phyloP scores from a whole-genome alignment of 148 eudicot genomes.

The Polygonum aviculare region DNA sequence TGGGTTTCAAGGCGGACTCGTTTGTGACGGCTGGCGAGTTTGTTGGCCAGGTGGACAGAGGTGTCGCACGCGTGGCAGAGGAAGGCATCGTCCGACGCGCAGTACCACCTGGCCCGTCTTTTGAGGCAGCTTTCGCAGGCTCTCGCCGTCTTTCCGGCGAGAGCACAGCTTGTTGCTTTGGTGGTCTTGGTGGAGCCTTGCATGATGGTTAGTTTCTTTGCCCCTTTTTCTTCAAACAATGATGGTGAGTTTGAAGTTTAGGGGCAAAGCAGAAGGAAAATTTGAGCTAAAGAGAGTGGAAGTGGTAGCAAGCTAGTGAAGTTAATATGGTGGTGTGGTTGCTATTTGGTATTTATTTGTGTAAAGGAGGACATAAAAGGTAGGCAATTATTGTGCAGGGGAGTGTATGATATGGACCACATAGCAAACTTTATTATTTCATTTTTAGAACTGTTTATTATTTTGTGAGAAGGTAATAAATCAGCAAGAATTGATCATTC shows the following conservation, averaged over 20 bases:
- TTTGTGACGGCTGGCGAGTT: slow-evolving; percentile 46
- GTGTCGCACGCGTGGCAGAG: slow-evolving; percentile 56
- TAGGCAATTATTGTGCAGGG: neutral
- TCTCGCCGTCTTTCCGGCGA: slow-evolving; percentile 44
- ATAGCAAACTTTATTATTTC: neutral
- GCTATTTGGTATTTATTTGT: slow-evolving; percentile 1
- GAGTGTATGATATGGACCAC: slow-evolving; percentile 2
- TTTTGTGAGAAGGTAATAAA: slow-evolving; percentile 1
- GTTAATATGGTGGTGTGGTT: neutral
- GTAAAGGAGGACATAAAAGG: neutral
- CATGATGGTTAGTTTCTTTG: neutral
- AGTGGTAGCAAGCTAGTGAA: neutral
- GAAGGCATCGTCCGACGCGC: slow-evolving; percentile 59
- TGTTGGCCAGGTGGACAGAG: slow-evolving; percentile 54
- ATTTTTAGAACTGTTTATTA: neutral
- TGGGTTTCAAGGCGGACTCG: slow-evolving; percentile 35
- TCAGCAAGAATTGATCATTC: neutral
- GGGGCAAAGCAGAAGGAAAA: neutral
- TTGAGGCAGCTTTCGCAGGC: slow-evolving; percentile 55
- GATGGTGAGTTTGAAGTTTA: neutral
- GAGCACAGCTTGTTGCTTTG: slow-evolving; percentile 24
- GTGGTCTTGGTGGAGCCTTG: slow-evolving; percentile 1
- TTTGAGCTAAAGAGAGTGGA: neutral
- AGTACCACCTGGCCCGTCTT: slow-evolving; percentile 52
- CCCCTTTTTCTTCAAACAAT: neutral